Evolutionary conservation across 169 alveolate species (phyloP).

Genomic region (Babesia gibsoni): DNA sequence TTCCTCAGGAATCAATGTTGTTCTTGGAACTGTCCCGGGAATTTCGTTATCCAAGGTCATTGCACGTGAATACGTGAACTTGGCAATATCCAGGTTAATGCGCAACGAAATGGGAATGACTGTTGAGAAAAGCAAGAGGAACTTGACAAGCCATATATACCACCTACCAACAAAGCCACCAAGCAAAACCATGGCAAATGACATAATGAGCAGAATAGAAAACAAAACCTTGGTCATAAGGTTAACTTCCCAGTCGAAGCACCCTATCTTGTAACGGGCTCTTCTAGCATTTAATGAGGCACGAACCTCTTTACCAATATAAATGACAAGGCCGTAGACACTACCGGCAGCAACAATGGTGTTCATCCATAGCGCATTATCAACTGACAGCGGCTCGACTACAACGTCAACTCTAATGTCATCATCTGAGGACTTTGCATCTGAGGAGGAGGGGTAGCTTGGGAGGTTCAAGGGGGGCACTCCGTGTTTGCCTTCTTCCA

Average conservation of each 20-base stretch:
- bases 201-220: constrained; percentile 68
- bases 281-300: constrained; percentile 77
- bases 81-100: constrained; percentile 96
- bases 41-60: constrained; percentile 89
- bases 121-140: constrained; percentile 89
- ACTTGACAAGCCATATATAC: constrained; percentile 78
- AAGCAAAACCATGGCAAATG: constrained; percentile 42
- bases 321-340: constrained; percentile 88
- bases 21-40: constrained; percentile 91
- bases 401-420: neutral
- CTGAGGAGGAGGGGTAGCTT: neutral
- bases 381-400: constrained; percentile 72
- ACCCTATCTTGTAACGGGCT: constrained; percentile 88
- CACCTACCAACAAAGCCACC: constrained; percentile 58
- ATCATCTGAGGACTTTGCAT: neutral
- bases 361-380: constrained; percentile 93
- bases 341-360: constrained; percentile 94
- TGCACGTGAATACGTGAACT: constrained; percentile 83
- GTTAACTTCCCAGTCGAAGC: constrained; percentile 87
- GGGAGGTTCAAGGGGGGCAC: neutral
- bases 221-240: constrained; percentile 83
- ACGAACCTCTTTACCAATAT: constrained; percentile 90
- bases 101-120: constrained; percentile 96
- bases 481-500: neutral
- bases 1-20: constrained; percentile 88